phyloP scores from a whole-genome alignment of 1,284 basidiomycete genomes.

The Ceratobasidium sp. region DNA sequence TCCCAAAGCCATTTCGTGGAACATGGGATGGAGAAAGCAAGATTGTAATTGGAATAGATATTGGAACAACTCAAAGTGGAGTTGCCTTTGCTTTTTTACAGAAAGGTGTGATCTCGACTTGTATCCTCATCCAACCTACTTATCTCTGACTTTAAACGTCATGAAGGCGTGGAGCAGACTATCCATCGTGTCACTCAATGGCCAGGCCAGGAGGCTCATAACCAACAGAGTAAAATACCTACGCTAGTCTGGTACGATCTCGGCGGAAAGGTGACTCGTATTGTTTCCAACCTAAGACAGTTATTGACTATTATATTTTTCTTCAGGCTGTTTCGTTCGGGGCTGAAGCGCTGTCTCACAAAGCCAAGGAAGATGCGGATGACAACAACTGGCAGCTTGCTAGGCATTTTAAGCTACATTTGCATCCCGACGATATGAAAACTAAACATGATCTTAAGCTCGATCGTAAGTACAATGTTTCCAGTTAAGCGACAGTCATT shows the following conservation, averaged over 20 bases:
- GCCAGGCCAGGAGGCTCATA: constrained; percentile 39
- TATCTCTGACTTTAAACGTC: background rate
- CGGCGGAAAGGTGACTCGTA: background rate
- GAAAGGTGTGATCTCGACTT: background rate
- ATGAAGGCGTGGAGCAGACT: background rate
- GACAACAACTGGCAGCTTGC: constrained; percentile 39
- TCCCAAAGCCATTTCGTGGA: constrained; percentile 12
- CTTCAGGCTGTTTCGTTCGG: constrained; percentile 38
- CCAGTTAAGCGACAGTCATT: background rate
- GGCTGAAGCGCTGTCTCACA: constrained; percentile 15
- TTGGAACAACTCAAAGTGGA: constrained; percentile 41
- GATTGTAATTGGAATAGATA: constrained; percentile 42
- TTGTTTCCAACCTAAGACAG: background rate
- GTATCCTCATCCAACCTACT: background rate
- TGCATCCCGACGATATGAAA: constrained; percentile 19
- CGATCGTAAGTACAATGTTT: background rate
- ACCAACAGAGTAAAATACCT: constrained; percentile 32
- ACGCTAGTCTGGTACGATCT: constrained; percentile 12
- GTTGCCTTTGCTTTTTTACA: constrained; percentile 27
- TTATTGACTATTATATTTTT: background rate
- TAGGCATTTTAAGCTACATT: constrained; percentile 30
- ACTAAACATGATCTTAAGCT: background rate
- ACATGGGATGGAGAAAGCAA: constrained; percentile 40
- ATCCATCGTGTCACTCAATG: constrained; percentile 34
- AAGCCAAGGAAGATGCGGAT: constrained; percentile 20